A percentile compares a stretch with the other conserved stretches of the same genome.
phyloP scores from a whole-genome alignment of 1,284 basidiomycete genomes.

The Ceratobasidium sp. region DNA sequence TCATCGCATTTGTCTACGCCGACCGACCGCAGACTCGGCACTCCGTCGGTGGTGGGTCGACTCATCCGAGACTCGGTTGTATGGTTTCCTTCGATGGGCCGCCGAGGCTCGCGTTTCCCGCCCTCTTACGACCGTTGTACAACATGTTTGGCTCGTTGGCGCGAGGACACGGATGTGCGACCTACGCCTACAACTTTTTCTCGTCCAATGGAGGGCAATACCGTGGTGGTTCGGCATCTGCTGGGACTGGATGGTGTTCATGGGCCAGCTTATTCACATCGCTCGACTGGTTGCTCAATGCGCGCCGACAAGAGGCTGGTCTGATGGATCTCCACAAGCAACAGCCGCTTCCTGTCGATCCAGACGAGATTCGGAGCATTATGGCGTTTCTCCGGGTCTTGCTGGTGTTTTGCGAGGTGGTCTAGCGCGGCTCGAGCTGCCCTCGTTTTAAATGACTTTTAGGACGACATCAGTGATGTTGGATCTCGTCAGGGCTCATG shows the following conservation, averaged over 20 bases:
- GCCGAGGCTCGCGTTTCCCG: conserved; percentile 75
- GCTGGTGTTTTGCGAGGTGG: conserved; percentile 76
- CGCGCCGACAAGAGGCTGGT: neutral
- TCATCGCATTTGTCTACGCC: conserved; percentile 83
- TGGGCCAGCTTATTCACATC: conserved; percentile 63
- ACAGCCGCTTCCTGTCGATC: conserved; percentile 61
- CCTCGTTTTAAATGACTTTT: conserved; percentile 78
- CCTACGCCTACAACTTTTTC: conserved; percentile 85
- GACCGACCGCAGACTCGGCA: conserved; percentile 77
- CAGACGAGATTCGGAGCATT: conserved; percentile 79
- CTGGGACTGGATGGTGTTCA: conserved; percentile 48
- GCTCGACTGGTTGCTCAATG: conserved; percentile 52
- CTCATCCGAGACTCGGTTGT: conserved; percentile 65
- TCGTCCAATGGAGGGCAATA: conserved; percentile 53
- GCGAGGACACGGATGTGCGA: conserved; percentile 82
- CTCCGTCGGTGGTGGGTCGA: conserved; percentile 89
- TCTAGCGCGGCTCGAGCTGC: conserved; percentile 82
- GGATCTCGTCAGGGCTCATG: conserved; percentile 77
- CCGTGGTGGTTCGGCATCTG: conserved; percentile 56
- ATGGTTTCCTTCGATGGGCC: conserved; percentile 85
- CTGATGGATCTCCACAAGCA: neutral
- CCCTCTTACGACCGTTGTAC: conserved; percentile 80
- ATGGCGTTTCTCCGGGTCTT: conserved; percentile 84
- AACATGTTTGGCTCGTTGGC: conserved; percentile 89
- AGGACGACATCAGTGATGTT: conserved; percentile 81